Evolutionary conservation across 2,329 filamentous ascomycete species (phyloP).

Genomic region (Cercospora zeae-maydis): DNA sequence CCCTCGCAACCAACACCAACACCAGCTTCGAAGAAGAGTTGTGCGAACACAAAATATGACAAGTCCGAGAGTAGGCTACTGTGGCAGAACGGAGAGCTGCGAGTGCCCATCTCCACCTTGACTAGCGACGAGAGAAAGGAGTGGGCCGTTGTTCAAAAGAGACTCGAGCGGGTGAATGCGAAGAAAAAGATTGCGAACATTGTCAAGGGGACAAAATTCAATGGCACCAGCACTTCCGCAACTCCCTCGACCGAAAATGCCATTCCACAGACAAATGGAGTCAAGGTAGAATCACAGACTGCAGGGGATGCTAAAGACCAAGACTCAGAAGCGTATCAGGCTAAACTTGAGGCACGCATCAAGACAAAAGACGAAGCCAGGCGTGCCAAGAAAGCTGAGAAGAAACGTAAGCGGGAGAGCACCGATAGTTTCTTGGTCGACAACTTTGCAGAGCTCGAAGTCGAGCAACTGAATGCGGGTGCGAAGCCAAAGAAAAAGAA

Average conservation of each 20-base stretch:
- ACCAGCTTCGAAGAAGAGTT: constrained; percentile 2
- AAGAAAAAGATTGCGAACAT: constrained; percentile 3
- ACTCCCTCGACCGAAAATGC: background rate
- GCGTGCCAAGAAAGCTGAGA: constrained; percentile 27
- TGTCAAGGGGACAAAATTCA: background rate
- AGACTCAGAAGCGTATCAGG: constrained; percentile 26
- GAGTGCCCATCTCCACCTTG: background rate
- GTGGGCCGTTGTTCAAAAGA: background rate
- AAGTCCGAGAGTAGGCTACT: constrained; percentile 8
- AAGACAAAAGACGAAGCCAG: constrained; percentile 29
- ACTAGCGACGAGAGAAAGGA: constrained; percentile 13
- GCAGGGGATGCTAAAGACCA: constrained; percentile 27
- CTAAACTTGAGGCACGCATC: constrained; percentile 33
- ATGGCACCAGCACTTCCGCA: background rate
- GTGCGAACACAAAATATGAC: constrained; percentile 2
- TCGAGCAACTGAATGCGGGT: constrained; percentile 50
- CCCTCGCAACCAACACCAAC: constrained; percentile 7
- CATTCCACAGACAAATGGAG: background rate
- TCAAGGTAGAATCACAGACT: background rate
- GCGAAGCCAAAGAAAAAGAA: constrained; percentile 44
- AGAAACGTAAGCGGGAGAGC: constrained; percentile 38
- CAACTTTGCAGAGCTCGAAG: constrained; percentile 1
- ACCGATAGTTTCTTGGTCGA: constrained; percentile 24
- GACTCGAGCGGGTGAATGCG: constrained; percentile 9
- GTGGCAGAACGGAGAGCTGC: constrained; percentile 8